phyloP scores from a whole-genome alignment of 768 basidiomycete genomes.

The Postia placenta region DNA sequence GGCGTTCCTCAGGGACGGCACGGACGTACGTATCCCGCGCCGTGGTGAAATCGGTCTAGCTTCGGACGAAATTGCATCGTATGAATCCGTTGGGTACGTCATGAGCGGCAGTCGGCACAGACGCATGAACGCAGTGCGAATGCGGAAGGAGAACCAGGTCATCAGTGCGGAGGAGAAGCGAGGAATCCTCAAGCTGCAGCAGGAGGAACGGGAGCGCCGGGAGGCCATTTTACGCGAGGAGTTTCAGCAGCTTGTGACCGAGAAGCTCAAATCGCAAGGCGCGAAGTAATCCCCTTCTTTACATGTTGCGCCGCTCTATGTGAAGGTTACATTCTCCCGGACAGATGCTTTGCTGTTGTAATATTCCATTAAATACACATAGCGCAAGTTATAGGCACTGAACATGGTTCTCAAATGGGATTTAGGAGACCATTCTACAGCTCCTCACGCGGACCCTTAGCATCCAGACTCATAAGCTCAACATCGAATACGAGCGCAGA shows the following conservation, averaged over 20 bases:
- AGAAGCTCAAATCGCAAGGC: constrained; percentile 50
- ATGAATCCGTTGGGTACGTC: constrained; percentile 89
- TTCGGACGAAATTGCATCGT: constrained; percentile 80
- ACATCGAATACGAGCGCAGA: constrained; percentile 84
- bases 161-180: constrained; percentile 99
- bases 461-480: constrained; percentile 66
- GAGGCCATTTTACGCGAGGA: constrained; percentile 87
- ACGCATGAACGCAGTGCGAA: constrained; percentile 97
- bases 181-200: constrained; percentile 90
- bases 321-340: no score
- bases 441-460: constrained; percentile 42
- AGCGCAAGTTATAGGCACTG: no score
- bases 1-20: constrained; percentile 81
- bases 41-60: constrained; percentile 97
- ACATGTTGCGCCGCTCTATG: no score
- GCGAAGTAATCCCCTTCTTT: no score
- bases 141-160: constrained; percentile 99
- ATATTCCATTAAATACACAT: no score
- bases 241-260: constrained; percentile 77
- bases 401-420: neutral
- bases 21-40: constrained; percentile 86
- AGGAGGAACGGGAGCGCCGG: constrained; percentile 87
- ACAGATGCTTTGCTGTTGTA: no score
- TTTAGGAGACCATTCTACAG: constrained; percentile 29
- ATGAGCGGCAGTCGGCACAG: constrained; percentile 95